These are phyloP conservation scores for Ogataea dorogensis DNA, from an alignment of 805 yeast genomes.

Conservation along the genomic window DNA sequence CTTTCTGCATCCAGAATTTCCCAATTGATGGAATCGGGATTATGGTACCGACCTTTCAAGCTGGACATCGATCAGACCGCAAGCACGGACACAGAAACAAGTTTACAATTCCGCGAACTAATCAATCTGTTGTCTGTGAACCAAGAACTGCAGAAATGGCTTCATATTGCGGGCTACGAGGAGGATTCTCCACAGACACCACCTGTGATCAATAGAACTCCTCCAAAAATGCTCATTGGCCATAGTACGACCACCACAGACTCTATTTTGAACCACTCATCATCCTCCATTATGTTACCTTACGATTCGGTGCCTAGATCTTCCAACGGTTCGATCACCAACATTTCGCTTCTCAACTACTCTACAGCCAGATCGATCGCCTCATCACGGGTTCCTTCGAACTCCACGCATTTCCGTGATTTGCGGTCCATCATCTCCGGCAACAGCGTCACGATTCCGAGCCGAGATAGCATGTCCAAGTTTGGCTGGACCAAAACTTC, in stretches of 20 bases:
- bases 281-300: slow-evolving; percentile 16
- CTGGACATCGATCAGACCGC: neutral
- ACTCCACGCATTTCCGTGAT: slow-evolving; percentile 38
- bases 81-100: neutral
- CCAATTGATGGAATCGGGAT: slow-evolving; percentile 7
- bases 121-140: slow-evolving; percentile 8
- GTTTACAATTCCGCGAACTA: slow-evolving; percentile 4
- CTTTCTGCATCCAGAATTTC: slow-evolving; percentile 10
- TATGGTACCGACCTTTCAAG: slow-evolving; percentile 22
- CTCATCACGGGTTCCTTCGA: slow-evolving; percentile 16
- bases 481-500: slow-evolving; percentile 10
- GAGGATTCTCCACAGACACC: slow-evolving; percentile 6
- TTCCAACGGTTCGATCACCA: slow-evolving; percentile 11
- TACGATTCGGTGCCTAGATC: slow-evolving; percentile 11
- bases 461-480: slow-evolving; percentile 10
- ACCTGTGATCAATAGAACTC: slow-evolving; percentile 15
- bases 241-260: slow-evolving; percentile 22
- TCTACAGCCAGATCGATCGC: slow-evolving; percentile 17
- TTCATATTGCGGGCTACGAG: slow-evolving; percentile 14
- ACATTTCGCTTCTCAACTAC: slow-evolving; percentile 12
- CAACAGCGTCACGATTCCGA: slow-evolving; percentile 6
- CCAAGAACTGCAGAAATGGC: slow-evolving; percentile 16
- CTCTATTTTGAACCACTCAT: slow-evolving; percentile 22
- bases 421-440: slow-evolving; percentile 33
- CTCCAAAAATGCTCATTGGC: slow-evolving; percentile 19